Evolutionary conservation across 2,329 filamentous ascomycete genomes (phyloP), one percentile per base, ranked within the genome.

Genomic region (Phialophora tarda): DNA sequence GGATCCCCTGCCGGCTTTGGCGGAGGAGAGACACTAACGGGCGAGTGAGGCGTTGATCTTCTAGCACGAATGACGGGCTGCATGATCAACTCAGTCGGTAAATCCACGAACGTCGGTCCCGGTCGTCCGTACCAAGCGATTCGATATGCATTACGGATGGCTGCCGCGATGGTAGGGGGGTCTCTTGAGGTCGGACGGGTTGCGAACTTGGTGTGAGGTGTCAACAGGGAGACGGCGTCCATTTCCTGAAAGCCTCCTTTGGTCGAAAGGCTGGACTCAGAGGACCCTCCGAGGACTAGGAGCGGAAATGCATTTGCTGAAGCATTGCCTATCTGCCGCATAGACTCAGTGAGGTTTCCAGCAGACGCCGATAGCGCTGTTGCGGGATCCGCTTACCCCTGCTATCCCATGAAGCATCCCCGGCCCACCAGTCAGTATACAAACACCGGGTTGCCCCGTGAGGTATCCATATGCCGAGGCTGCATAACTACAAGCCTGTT

Each of bases 161-260:
- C 79, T 30, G 78, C 76, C 8, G 58, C 61, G 34, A 70, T 66
- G 3, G 82, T 78, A 57, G 85, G 79, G 21, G 78, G 78, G n/a
- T 83, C 80, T 14, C 81, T 74, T 14, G 75, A 77, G 3, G 80
- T 72, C n/a, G 82, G 77, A 63, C 84, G 78, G 21, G 83, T 76
- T 6, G 82, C 78, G 55, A 84, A 75, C 71, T 86, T 86, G 7
- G 82, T 83, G 68, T 86, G 83, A 0, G 84, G 82, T 12, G 79
- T 79, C 11, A 87, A 74, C 6, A 87, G 75, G 2, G 82, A 78
- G 28, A 87, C 78, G 24, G 84, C 82, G 71, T 87, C 84, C 63
- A 87, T 77, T 72, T 87, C 84, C 74, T 87, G 85, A 69, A 87
- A 87, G 32, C 81, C 83, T 24, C 83, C 84, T 70, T 84, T 85